phyloP scores from a whole-genome alignment of 306 rosid species.

The Acacia crassicarpa region DNA sequence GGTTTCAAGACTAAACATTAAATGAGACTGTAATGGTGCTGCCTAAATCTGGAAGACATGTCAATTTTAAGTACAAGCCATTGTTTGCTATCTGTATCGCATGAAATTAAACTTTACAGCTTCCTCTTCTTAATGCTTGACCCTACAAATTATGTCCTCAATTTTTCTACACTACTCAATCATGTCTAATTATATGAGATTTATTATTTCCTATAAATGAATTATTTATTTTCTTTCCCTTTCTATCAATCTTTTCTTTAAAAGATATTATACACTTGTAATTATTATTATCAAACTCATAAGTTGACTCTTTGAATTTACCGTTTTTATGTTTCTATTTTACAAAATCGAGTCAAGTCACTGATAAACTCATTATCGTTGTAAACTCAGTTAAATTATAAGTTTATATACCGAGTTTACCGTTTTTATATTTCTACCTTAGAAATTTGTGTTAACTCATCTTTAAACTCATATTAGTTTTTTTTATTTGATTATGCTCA shows the following conservation, averaged over 20 bases:
- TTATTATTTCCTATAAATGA: too few species aligned
- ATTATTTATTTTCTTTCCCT: background rate
- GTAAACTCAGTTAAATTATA: too few species aligned
- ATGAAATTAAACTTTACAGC: background rate
- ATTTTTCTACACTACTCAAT: background rate
- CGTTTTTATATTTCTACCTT: too few species aligned
- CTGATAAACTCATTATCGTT: too few species aligned
- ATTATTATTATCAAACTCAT: background rate
- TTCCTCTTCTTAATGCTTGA: background rate
- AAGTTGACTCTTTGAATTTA: too few species aligned
- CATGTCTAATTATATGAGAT: background rate
- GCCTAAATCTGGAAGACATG: background rate
- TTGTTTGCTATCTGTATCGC: background rate
- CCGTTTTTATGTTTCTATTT: too few species aligned
- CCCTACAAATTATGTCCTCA: conserved; percentile 40
- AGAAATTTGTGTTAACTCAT: too few species aligned
- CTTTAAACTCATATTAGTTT: too few species aligned
- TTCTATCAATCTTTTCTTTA: background rate
- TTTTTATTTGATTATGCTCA: too few species aligned
- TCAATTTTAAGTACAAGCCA: background rate
- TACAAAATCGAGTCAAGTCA: too few species aligned
- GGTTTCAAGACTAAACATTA: background rate
- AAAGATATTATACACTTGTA: background rate
- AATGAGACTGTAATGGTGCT: background rate
- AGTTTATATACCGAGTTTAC: too few species aligned